Base-by-base conservation (phyloP, 208 protist genomes). In the Porcisia hertigi region DNA sequence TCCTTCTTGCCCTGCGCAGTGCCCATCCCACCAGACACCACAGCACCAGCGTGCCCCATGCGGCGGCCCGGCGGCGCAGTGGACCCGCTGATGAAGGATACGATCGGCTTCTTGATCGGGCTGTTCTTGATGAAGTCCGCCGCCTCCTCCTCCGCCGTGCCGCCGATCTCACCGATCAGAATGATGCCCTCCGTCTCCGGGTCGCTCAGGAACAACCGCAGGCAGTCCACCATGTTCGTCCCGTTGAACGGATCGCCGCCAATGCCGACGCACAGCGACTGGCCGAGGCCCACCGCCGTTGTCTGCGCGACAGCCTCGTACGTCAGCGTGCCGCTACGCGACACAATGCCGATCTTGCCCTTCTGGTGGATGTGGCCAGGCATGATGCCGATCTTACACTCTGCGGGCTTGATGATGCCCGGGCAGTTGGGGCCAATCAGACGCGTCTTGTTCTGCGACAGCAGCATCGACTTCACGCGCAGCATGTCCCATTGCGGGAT, bases 341-440 rank as follows among this genome's bases (percentile, higher is more conserved):
- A 99, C 25, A 99, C 99, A 74, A 99, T 95, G 85, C 99, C 99
- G 82, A 99, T 99, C 73, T 97, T 99, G 57, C 99, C 99, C 76
- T 89, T 88, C 81, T 87, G 92, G 93, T 99, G 98, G 85, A 99
- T 99, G 88, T 99, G 96, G 59, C 99, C 99, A 81, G 99, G 99
- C 98, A 99, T 99, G 84, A 99, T 99, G 83, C 99, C 99, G 83
- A 99, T 99, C 86, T 99, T 99, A 93, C 98, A 99, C 86, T 99
- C 98, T 23, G 88, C 98, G 52, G 99, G 99, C 84, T 96, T 95
- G 79, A 99, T 99, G 87, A 99, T 98, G 82, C 98, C 98, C 58
- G 98, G 98, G 86, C 99, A 99, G 96, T 99, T 99, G 76, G 98
- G 98, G 41, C 98, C 98, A 83, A 99, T 99, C 43, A 99, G 87